Conservation (phyloP, 129 eudicot genomes). For the Ambrosia trifida region DNA sequence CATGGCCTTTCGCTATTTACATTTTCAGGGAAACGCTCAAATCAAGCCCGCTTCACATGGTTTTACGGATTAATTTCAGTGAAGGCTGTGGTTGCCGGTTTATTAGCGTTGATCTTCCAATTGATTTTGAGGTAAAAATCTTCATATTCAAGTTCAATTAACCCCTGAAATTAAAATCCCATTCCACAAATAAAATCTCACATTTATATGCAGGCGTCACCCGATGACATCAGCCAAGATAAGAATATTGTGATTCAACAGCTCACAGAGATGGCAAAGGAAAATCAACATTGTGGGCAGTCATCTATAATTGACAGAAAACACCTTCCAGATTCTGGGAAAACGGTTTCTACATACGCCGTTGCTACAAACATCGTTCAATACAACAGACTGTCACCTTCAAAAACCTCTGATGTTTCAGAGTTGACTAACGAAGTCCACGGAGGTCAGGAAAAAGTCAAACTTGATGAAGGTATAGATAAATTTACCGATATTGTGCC, state of each 20-base stretch:
- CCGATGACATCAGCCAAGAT: conserved; percentile 36
- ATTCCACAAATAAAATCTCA: neutral
- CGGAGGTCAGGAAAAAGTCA: conserved; percentile 17
- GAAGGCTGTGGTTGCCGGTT: conserved; percentile 64
- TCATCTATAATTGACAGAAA: conserved; percentile 32
- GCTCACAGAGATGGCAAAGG: conserved; percentile 32
- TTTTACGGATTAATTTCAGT: conserved; percentile 48
- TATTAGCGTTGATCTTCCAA: conserved; percentile 45
- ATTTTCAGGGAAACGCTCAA: conserved; percentile 53
- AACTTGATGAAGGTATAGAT: conserved; percentile 27
- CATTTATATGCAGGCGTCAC: conserved; percentile 36
- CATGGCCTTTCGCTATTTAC: conserved; percentile 20
- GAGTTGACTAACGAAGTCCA: conserved; percentile 21
- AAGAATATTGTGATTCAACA: conserved; percentile 41
- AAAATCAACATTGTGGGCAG: conserved; percentile 36
- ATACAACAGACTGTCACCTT: neutral
- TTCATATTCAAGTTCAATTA: neutral
- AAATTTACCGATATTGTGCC: conserved; percentile 13
- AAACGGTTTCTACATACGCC: conserved; percentile 31
- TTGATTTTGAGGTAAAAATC: conserved; percentile 55
- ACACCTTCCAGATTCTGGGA: conserved; percentile 27
- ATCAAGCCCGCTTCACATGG: conserved; percentile 50
- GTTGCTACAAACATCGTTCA: conserved; percentile 38
- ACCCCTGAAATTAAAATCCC: too few species aligned
- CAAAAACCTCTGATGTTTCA: conserved; percentile 17